Base-by-base conservation (phyloP, 2,329 filamentous ascomycete species). In the Lasiodiplodia sp. region DNA sequence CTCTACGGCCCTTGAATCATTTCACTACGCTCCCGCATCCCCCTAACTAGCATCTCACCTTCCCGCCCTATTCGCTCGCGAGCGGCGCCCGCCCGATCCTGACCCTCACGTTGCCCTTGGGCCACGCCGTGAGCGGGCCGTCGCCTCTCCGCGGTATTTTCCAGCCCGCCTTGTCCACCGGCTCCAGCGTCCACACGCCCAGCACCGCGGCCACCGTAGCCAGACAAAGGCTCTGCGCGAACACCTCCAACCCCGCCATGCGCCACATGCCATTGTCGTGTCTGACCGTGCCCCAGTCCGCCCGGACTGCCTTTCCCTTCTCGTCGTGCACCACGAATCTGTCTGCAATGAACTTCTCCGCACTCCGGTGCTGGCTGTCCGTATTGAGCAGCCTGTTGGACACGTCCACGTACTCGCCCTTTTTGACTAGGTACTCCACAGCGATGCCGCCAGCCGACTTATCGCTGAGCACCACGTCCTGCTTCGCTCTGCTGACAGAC, bases 111-210 rank as follows among this genome's bases (percentile, higher is more conserved):
- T 88, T 85, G 16, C 79, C 79, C 55, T 76, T 81, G 11, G 87
- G 87, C 68, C 82, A 78, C 72, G 83, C 85, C 16, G 87, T 81
- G 2, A 82, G 83, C 84, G 25, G 74, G 71, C 80, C 82, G 72
- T 74, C 80, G 73, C 82, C 81, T 51, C 76, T 78, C 70, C 67
- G 51, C 0, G 88, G 88, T 53, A 89, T 79, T 21, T 79, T 79
- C 83, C 87, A 88, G 0, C 76, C 78, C 7, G 77, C 78, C 18
- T 64, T 68, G 37, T 55, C 76, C 0, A 78, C 80, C 0, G 85
- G 81, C 66, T 85, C 78, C 69, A 89, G 82, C 51, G 88, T 84
- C 86, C 86, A 89, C 72, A 87, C 81, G 8, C 82, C 79, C 34
- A 89, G 72, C 28, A 89, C 81, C 1, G 83, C 82, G 21, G 86